Evolutionary conservation across 768 basidiomycete genomes (phyloP).

Genomic region (Termitomyces sp.): DNA sequence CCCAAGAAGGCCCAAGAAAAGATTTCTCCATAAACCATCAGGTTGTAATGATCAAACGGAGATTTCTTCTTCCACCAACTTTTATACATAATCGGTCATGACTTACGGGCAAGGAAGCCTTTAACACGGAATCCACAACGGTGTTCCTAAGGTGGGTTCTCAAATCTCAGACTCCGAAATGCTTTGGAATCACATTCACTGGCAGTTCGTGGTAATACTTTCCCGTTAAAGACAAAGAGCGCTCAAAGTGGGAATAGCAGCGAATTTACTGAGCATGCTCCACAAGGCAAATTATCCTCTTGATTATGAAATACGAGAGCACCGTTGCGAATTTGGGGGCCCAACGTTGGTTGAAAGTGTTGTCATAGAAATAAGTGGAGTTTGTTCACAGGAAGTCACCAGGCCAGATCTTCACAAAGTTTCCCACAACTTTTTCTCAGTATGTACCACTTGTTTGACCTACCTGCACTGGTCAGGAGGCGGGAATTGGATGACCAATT

Average conservation of each 20-base stretch:
- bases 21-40: no score
- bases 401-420: neutral
- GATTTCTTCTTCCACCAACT: no score
- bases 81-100: no score
- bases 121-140: no score
- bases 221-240: neutral
- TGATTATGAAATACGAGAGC: neutral
- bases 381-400: neutral
- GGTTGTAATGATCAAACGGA: slow-evolving; percentile 12
- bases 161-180: no score
- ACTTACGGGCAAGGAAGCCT: no score
- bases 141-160: no score
- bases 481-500: neutral
- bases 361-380: no score
- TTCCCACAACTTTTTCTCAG: neutral
- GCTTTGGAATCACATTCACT: no score
- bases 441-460: neutral
- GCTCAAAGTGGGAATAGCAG: neutral
- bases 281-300: neutral
- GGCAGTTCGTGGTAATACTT: no score
- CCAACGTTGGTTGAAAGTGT: no score
- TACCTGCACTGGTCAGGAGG: neutral
- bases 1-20: no score
- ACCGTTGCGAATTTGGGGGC: neutral
- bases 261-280: neutral